Evolutionary conservation across 441 rosid genomes (phyloP).

Genomic region (Populus hybrid): DNA sequence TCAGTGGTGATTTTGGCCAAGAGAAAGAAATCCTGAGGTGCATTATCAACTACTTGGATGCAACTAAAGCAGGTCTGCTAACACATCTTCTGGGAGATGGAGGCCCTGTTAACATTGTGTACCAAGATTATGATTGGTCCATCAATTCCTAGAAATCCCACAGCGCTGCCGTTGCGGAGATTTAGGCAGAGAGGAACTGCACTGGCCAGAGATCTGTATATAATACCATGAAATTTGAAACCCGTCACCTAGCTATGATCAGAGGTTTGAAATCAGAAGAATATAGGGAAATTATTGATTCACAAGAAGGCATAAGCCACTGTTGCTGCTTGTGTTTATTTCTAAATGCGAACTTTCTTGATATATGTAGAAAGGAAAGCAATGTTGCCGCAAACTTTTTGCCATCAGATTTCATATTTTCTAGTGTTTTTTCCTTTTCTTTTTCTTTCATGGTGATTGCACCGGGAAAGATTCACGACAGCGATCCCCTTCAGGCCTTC

Average conservation of each 20-base stretch:
- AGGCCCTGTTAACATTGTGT: conserved; percentile 51
- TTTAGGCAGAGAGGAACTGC: neutral
- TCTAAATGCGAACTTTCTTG: neutral
- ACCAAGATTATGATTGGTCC: conserved; percentile 77
- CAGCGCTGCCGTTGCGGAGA: neutral
- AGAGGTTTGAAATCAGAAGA: neutral
- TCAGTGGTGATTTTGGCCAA: conserved; percentile 57
- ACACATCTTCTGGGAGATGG: conserved; percentile 75
- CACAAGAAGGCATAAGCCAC: neutral
- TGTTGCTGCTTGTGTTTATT: neutral
- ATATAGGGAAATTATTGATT: neutral
- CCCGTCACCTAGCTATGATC: neutral
- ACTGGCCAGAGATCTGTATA: conserved; percentile 8
- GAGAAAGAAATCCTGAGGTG: conserved; percentile 68
- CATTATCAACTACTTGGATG: conserved; percentile 66
- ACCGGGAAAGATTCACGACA: neutral
- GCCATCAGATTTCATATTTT: neutral
- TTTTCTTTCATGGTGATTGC: neutral
- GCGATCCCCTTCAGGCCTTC: neutral
- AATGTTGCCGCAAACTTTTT: neutral
- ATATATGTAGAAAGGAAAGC: neutral
- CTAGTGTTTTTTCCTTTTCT: too few species aligned
- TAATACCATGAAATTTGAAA: neutral
- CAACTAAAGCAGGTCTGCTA: conserved; percentile 67
- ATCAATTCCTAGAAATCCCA: conserved; percentile 34